These are phyloP conservation scores for Colletotrichum destructivum DNA, from an alignment of 2,329 filamentous ascomycete species.

Conservation along the genomic window DNA sequence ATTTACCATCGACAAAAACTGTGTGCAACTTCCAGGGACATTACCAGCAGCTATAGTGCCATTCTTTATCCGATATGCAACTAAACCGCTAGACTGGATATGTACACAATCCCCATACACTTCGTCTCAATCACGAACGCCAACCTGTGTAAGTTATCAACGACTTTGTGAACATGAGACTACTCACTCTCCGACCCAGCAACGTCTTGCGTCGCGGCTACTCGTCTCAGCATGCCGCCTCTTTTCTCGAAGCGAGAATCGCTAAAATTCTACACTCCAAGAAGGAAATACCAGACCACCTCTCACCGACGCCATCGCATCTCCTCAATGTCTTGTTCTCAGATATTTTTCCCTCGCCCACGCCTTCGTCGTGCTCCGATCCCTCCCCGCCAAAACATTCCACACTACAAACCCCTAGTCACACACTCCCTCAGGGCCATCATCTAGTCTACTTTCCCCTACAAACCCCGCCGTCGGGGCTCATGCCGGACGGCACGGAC, in stretches of 20 bases:
- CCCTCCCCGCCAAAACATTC: conserved; percentile 35
- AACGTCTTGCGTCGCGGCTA: conserved; percentile 16
- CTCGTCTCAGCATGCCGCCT: conserved; percentile 19
- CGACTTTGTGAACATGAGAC: conserved; percentile 20
- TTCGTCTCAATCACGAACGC: not conserved
- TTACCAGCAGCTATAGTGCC: too few relatives aligned
- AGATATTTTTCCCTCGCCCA: conserved; percentile 62
- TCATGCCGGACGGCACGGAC: conserved; percentile 90
- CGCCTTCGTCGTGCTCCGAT: conserved; percentile 40
- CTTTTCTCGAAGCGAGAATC: conserved; percentile 22
- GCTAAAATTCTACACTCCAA: conserved; percentile 35
- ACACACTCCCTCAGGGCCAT: conserved; percentile 74
- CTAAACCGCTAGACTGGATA: not conserved
- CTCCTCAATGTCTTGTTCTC: conserved; percentile 75
- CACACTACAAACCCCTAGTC: conserved; percentile 14
- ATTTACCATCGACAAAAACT: not conserved
- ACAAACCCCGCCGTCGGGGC: conserved; percentile 69
- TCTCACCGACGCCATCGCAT: conserved; percentile 73
- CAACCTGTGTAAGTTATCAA: conserved; percentile 33
- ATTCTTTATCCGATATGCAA: conserved; percentile 16
- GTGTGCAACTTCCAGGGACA: not conserved
- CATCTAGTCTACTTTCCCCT: conserved; percentile 92
- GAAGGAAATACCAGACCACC: conserved; percentile 59
- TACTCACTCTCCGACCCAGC: not conserved
- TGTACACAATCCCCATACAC: not conserved